phyloP scores from a whole-genome alignment of 2,329 filamentous ascomycete species.

The Botrytis pseudocinerea region DNA sequence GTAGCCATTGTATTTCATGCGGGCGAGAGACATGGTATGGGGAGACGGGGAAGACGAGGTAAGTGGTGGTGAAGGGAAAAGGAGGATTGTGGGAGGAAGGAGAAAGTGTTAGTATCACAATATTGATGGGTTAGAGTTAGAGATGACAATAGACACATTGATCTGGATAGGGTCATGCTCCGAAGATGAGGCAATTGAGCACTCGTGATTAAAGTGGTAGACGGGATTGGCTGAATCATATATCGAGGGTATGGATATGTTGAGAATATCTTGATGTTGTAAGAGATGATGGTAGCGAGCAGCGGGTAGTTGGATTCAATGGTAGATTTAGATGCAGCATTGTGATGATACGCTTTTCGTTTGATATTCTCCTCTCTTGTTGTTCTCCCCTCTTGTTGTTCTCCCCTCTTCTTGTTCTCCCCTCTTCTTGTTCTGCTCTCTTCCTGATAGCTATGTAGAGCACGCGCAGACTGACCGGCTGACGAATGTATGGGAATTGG shows the following conservation, averaged over 20 bases:
- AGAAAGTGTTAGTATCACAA: background rate
- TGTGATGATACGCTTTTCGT: no score
- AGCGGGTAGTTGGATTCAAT: background rate
- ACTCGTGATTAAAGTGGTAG: no score
- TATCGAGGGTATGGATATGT: background rate
- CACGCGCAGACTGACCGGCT: no score
- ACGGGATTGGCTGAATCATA: background rate
- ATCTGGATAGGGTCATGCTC: no score
- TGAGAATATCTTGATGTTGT: background rate
- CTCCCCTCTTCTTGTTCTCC: no score
- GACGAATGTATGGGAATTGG: no score
- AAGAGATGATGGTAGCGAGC: background rate
- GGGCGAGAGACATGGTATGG: slow-evolving; percentile 5
- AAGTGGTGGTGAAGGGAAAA: background rate
- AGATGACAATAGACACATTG: background rate
- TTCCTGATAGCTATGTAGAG: no score
- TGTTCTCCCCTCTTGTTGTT: no score
- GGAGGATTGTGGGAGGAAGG: slow-evolving; percentile 1
- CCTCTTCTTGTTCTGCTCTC: no score
- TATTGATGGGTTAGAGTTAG: background rate
- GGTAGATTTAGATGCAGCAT: no score
- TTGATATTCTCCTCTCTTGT: background rate
- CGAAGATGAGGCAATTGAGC: background rate
- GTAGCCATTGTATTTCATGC: slow-evolving; percentile 6
- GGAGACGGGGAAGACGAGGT: background rate